Conservation (phyloP, 139 green algal genomes). For the Chlorella sp. region DNA sequence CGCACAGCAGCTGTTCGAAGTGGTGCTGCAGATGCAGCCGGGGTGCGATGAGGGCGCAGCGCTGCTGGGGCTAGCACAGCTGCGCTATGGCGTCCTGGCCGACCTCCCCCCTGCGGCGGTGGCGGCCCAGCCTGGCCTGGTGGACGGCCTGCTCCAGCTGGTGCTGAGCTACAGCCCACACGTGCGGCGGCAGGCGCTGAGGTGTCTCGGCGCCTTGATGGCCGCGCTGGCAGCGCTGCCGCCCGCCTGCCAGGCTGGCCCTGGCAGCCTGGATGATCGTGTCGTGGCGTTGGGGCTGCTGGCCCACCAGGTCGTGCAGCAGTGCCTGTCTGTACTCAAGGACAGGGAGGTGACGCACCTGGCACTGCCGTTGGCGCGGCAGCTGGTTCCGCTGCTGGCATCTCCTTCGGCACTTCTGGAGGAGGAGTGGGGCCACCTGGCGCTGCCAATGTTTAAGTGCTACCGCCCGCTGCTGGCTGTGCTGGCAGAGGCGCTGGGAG, state of each 20-base stretch:
- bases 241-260: not conserved
- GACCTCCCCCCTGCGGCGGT: not conserved
- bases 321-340: not conserved
- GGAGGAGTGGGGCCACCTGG: no score
- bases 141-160: not conserved
- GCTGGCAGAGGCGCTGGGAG: no score
- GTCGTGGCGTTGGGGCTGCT: not conserved
- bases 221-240: not conserved
- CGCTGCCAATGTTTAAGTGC: no score
- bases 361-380: no score
- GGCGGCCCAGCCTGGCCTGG: not conserved
- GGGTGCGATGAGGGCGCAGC: not conserved
- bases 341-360: no score
- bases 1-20: not conserved
- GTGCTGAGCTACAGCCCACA: not conserved
- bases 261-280: no score
- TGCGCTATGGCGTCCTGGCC: not conserved
- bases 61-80: not conserved
- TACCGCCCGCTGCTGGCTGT: no score
- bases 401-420: no score
- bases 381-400: no score
- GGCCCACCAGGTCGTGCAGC: not conserved
- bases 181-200: not conserved
- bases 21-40: constrained; percentile 1
- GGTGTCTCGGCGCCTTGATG: not conserved